Evolutionary conservation across 768 basidiomycete species (phyloP).

Genomic region (Amanita exitialis): DNA sequence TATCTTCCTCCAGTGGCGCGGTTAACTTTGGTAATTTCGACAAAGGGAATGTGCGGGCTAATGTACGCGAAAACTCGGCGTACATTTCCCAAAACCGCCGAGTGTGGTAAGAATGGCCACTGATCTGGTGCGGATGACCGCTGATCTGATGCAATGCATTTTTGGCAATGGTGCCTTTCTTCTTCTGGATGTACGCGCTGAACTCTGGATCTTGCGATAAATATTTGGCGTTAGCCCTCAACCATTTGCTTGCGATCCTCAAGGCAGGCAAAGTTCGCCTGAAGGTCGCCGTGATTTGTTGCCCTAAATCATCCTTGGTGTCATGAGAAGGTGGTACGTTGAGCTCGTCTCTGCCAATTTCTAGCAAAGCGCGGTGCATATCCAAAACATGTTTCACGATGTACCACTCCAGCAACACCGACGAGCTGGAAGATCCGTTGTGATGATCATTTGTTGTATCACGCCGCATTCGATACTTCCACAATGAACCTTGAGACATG

Average conservation of each 20-base stretch:
- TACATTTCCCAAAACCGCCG: slow-evolving; percentile 66
- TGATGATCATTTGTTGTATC: slow-evolving; percentile 21
- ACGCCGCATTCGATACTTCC: slow-evolving; percentile 74
- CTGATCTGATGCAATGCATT: slow-evolving; percentile 21
- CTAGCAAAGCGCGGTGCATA: slow-evolving; percentile 51
- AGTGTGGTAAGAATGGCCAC: slow-evolving; percentile 27
- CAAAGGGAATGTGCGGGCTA: slow-evolving; percentile 61
- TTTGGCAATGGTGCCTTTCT: slow-evolving; percentile 6
- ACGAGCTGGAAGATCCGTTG: slow-evolving; percentile 20
- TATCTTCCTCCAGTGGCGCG: slow-evolving; percentile 78
- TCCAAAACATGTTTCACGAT: slow-evolving; percentile 61
- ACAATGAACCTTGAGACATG: slow-evolving; percentile 71
- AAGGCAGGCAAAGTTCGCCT: slow-evolving; percentile 81
- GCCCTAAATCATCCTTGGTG: slow-evolving; percentile 52
- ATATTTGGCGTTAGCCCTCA: slow-evolving; percentile 66
- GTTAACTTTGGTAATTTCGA: slow-evolving; percentile 46
- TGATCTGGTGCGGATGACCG: slow-evolving; percentile 22
- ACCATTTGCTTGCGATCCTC: slow-evolving; percentile 85
- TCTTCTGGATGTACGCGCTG: slow-evolving; percentile 19
- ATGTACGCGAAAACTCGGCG: slow-evolving; percentile 48
- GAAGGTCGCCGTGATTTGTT: slow-evolving; percentile 78
- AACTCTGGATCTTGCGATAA: slow-evolving; percentile 37
- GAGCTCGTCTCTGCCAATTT: slow-evolving; percentile 57
- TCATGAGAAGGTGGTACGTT: slow-evolving; percentile 46
- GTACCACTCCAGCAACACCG: slow-evolving; percentile 45